Percentiles rank a stretch among this genome's conserved stretches.
Evolutionary conservation across 305 asterid species (phyloP).

Genomic region (Fraxinus greggii): DNA sequence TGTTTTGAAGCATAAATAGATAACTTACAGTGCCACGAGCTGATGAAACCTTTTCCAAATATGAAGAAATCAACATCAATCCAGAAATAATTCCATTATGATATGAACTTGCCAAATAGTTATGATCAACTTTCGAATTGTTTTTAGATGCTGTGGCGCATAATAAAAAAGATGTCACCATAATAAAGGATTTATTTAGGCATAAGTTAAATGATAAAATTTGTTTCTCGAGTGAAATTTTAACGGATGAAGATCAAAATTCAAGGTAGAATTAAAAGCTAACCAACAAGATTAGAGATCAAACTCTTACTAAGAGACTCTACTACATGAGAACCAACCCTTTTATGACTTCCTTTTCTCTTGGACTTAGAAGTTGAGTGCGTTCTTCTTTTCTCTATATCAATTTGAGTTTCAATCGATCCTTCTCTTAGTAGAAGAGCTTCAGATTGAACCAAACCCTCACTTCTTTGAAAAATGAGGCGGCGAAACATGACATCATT

Average conservation of each 20-base stretch:
- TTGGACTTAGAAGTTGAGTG: slow-evolving; percentile 38
- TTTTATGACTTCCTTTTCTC: slow-evolving; percentile 51
- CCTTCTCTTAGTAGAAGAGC: slow-evolving; percentile 58
- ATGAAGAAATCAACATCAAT: slow-evolving; percentile 58
- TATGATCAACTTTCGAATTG: slow-evolving; percentile 58
- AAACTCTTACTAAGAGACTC: slow-evolving; percentile 36
- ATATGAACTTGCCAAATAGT: slow-evolving; percentile 79
- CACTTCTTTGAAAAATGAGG: slow-evolving; percentile 70
- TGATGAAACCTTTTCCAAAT: slow-evolving; percentile 46
- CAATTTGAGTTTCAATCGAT: slow-evolving; percentile 29
- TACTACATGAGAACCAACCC: slow-evolving; percentile 27
- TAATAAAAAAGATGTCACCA: background rate
- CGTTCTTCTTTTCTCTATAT: slow-evolving; percentile 34
- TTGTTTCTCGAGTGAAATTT: background rate
- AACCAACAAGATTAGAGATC: slow-evolving; percentile 19
- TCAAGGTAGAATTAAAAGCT: slow-evolving; percentile 11
- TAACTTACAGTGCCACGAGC: slow-evolving; percentile 48
- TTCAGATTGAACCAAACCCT: slow-evolving; percentile 88
- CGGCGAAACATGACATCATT: slow-evolving; percentile 69
- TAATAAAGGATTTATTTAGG: too few relatives aligned
- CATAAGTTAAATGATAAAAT: background rate
- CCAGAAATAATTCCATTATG: slow-evolving; percentile 92
- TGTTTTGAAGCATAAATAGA: slow-evolving; percentile 21
- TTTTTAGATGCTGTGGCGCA: slow-evolving; percentile 38
- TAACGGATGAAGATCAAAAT: background rate